Conservation (phyloP, 2,329 filamentous ascomycete genomes). For the Fusarium sp. region DNA sequence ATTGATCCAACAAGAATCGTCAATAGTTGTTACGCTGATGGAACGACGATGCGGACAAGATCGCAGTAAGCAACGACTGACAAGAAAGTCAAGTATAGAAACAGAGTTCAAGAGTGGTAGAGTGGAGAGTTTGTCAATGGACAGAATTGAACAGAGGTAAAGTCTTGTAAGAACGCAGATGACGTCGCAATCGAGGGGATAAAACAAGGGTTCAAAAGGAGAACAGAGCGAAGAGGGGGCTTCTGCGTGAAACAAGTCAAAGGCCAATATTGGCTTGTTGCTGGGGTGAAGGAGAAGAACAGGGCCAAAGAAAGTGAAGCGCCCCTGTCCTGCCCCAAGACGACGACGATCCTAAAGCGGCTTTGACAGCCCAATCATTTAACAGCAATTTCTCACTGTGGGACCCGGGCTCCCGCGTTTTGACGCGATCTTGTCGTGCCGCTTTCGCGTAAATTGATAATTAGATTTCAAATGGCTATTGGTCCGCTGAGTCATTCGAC, state of each 20-base stretch:
- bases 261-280: constrained; percentile 20
- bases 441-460: constrained; percentile 44
- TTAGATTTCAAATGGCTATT: background rate
- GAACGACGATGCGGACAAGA: background rate
- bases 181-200: constrained; percentile 24
- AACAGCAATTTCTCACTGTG: constrained; percentile 19
- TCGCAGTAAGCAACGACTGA: background rate
- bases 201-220: constrained; percentile 27
- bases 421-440: constrained; percentile 38
- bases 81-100: background rate
- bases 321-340: background rate
- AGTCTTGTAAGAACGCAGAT: background rate
- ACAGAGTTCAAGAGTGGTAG: constrained; percentile 1
- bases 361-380: constrained; percentile 5
- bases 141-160: background rate
- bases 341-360: constrained; percentile 3
- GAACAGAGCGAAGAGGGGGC: constrained; percentile 15
- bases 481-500: constrained; percentile 30
- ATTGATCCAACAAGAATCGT: background rate
- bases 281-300: constrained; percentile 24
- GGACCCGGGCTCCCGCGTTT: background rate
- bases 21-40: constrained; percentile 1
- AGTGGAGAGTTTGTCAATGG: constrained; percentile 30
- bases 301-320: constrained; percentile 10
- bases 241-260: constrained; percentile 10